A percentile compares a stretch with the other conserved stretches of the same genome.
These are phyloP conservation scores for Endoconidiophora polonica DNA, from an alignment of 2,329 filamentous ascomycete genomes.

Conservation along the genomic window DNA sequence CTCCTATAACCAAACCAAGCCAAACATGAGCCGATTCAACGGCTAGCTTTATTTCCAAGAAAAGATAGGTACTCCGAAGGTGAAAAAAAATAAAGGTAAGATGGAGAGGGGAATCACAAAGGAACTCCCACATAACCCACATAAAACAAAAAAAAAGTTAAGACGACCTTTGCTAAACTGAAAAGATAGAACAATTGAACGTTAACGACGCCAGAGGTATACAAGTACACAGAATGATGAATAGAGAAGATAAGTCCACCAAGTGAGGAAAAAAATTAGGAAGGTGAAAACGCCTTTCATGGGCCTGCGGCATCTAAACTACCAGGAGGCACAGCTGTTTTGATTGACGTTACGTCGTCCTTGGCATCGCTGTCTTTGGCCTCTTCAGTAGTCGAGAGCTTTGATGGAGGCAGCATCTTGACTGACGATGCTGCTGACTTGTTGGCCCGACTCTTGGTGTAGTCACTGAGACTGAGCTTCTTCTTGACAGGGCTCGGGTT, in stretches of 20 bases:
- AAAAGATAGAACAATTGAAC: background rate
- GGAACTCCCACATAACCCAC: too few species aligned
- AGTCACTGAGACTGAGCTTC: constrained; percentile 50
- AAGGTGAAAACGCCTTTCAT: too few species aligned
- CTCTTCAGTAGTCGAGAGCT: constrained; percentile 9
- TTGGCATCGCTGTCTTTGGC: background rate
- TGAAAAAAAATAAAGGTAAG: too few species aligned
- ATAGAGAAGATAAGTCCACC: background rate
- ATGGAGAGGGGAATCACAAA: too few species aligned
- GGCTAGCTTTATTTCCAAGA: too few species aligned
- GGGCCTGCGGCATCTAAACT: too few species aligned
- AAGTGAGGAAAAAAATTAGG: too few species aligned
- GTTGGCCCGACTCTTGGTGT: constrained; percentile 41
- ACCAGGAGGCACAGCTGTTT: too few species aligned
- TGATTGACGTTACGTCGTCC: background rate
- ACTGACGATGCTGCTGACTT: constrained; percentile 26
- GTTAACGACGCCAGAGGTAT: constrained; percentile 7
- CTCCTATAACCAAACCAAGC: background rate
- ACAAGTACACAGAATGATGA: constrained; percentile 13
- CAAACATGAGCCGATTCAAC: background rate
- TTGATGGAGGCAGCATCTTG: constrained; percentile 4
- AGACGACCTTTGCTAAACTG: background rate
- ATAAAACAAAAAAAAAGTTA: too few species aligned
- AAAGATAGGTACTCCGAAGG: too few species aligned
- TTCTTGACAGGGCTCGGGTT: constrained; percentile 42